phyloP scores from a whole-genome alignment of 2,329 filamentous ascomycete species.

The Cladosporium sp. region DNA sequence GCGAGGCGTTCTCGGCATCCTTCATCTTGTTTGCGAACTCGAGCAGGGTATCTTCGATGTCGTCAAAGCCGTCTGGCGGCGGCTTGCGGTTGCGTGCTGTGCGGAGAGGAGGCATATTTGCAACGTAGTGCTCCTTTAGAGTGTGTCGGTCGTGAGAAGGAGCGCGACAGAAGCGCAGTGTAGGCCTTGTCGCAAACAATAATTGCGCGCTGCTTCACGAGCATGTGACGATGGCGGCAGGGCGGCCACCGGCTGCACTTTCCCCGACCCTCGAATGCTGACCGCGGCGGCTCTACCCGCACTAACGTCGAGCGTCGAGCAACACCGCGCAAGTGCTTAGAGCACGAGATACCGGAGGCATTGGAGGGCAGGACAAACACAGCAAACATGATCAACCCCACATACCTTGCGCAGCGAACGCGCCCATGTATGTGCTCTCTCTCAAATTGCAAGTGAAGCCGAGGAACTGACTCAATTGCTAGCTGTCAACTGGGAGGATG shows the following conservation, averaged over 20 bases:
- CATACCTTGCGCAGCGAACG: constrained; percentile 68
- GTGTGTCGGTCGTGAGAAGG: not conserved
- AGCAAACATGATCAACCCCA: constrained; percentile 71
- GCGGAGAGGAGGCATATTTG: constrained; percentile 69
- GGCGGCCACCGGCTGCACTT: not conserved
- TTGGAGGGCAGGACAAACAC: constrained; percentile 8
- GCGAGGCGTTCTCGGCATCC: constrained; percentile 85
- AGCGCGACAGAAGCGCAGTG: not conserved
- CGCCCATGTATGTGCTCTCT: constrained; percentile 43
- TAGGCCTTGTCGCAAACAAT: constrained; percentile 4
- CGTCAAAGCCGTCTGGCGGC: constrained; percentile 79
- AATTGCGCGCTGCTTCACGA: not conserved
- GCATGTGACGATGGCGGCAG: constrained; percentile 6
- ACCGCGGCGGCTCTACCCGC: constrained; percentile 4
- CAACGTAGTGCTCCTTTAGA: not conserved
- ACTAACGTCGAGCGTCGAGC: constrained; percentile 3
- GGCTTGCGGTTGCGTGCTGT: constrained; percentile 74
- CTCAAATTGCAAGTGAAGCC: not conserved
- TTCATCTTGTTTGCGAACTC: constrained; percentile 91
- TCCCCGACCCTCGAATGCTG: not conserved
- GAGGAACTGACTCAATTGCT: constrained; percentile 24
- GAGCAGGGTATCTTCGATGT: constrained; percentile 81
- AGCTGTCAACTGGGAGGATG: constrained; percentile 89
- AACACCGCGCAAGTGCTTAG: not conserved
- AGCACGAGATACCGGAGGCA: constrained; percentile 10